phyloP scores from a whole-genome alignment of 306 rosid species.

The Sindora glabra region DNA sequence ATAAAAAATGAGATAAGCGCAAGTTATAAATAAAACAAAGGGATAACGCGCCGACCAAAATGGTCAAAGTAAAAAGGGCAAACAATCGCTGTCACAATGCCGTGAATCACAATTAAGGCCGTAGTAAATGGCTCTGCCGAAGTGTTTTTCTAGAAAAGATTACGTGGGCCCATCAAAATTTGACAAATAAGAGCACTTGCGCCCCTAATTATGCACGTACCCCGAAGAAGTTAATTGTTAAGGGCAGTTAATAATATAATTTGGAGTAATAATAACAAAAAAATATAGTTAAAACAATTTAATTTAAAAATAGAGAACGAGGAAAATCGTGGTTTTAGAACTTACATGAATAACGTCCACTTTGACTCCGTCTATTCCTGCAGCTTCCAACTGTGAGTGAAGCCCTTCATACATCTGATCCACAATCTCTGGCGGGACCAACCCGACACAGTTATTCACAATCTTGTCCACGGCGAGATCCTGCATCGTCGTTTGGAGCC shows the following conservation, averaged over 20 bases:
- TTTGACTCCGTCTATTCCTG: constrained; percentile 87
- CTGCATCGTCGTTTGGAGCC: constrained; percentile 63
- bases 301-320: not conserved
- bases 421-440: constrained; percentile 65
- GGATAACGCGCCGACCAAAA: constrained; percentile 37
- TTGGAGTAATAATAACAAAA: not conserved
- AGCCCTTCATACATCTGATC: constrained; percentile 72
- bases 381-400: constrained; percentile 55
- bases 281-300: not conserved
- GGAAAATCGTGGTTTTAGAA: not conserved
- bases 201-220: not conserved
- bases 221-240: not conserved
- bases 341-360: constrained; percentile 94
- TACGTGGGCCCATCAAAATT: not conserved
- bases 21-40: not conserved
- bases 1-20: too few relatives aligned
- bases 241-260: not conserved
- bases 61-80: not conserved
- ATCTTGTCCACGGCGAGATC: constrained; percentile 93
- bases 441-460: constrained; percentile 51
- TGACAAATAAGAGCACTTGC: not conserved
- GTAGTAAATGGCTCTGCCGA: too few relatives aligned
- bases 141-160: not conserved
- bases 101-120: too few relatives aligned
- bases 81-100: not conserved